Percentiles rank a stretch among this genome's conserved stretches.
These are phyloP conservation scores for Fraxinus floribunda DNA, from an alignment of 305 asterid species.

Conservation along the genomic window DNA sequence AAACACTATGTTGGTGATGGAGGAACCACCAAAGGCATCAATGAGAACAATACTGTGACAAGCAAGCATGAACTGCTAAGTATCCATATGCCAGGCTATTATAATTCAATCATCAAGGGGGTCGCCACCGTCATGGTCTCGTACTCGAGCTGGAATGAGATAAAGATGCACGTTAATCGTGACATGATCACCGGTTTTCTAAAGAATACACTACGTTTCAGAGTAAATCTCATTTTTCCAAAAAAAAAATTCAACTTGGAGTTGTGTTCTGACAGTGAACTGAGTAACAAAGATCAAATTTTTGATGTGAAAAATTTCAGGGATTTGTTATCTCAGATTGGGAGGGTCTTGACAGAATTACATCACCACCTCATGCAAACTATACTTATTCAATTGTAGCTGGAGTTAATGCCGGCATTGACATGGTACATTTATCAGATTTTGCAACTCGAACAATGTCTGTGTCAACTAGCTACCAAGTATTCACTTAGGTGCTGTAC, in stretches of 20 bases:
- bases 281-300: neutral
- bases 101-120: constrained; percentile 57
- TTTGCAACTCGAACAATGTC: neutral
- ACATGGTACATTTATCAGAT: constrained; percentile 46
- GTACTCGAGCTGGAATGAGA: constrained; percentile 65
- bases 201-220: constrained; percentile 48
- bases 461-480: neutral
- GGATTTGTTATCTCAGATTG: constrained; percentile 72
- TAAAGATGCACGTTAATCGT: constrained; percentile 62
- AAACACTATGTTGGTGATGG: constrained; percentile 78
- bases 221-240: constrained; percentile 29
- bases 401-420: constrained; percentile 66
- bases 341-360: constrained; percentile 53
- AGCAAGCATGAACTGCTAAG: constrained; percentile 44
- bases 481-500: neutral
- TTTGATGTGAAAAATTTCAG: constrained; percentile 27
- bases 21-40: constrained; percentile 61
- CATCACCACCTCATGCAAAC: constrained; percentile 51
- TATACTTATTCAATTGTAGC: constrained; percentile 62
- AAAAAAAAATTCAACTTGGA: neutral
- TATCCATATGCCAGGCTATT: constrained; percentile 62
- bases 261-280: neutral
- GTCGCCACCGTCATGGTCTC: constrained; percentile 70
- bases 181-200: constrained; percentile 54
- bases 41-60: constrained; percentile 44